Conservation (phyloP, 169 alveolate species). For the Plasmodium knowlesi region DNA sequence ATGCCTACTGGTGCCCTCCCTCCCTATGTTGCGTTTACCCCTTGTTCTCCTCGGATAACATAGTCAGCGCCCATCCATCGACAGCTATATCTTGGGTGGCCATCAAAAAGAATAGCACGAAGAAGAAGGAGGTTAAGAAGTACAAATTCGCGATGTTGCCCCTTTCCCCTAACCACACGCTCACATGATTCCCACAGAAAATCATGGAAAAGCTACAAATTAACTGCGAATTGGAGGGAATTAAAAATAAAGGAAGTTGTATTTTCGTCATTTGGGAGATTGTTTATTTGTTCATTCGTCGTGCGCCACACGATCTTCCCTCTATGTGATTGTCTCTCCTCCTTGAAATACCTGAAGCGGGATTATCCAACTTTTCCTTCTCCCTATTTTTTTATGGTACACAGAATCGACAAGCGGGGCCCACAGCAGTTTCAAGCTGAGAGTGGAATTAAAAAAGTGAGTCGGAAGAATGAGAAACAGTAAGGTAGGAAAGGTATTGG, state of each 20-base stretch:
- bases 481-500: background rate
- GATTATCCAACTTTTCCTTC: slow-evolving; percentile 94
- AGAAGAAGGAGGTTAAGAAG: slow-evolving; percentile 77
- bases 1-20: background rate
- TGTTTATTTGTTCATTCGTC: background rate
- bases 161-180: slow-evolving; percentile 80
- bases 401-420: slow-evolving; percentile 94
- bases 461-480: background rate
- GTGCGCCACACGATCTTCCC: background rate
- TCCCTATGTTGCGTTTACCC: slow-evolving; percentile 49
- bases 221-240: slow-evolving; percentile 50
- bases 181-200: slow-evolving; percentile 72
- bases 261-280: background rate
- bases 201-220: slow-evolving; percentile 77
- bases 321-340: background rate
- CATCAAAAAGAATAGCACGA: slow-evolving; percentile 83
- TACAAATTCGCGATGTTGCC: slow-evolving; percentile 58
- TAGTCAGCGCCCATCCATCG: slow-evolving; percentile 96
- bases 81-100: slow-evolving; percentile 97
- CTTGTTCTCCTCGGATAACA: slow-evolving; percentile 86
- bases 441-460: slow-evolving; percentile 8
- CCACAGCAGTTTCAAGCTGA: slow-evolving; percentile 92
- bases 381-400: slow-evolving; percentile 87
- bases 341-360: slow-evolving; percentile 85
- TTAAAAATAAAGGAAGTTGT: background rate